Conservation (phyloP, 306 rosid species). For the Phaseolus lunatus region DNA sequence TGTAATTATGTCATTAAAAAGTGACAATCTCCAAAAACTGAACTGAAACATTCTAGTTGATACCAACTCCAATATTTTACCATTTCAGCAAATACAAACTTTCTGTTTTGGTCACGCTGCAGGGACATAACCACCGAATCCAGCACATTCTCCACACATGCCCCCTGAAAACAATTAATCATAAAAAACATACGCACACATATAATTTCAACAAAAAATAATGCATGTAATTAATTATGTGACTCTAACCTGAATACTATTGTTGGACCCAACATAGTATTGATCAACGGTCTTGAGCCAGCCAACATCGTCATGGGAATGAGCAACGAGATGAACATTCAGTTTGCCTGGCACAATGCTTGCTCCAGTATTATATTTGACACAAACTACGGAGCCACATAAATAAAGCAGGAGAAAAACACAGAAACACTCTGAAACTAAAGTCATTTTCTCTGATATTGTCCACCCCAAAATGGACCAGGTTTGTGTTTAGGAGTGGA, state of each 20-base stretch:
- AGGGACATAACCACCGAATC: slow-evolving; percentile 79
- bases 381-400: neutral
- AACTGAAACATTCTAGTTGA: neutral
- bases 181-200: neutral
- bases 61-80: neutral
- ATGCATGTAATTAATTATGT: neutral
- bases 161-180: slow-evolving; percentile 54
- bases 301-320: slow-evolving; percentile 11
- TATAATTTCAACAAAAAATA: neutral
- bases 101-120: slow-evolving; percentile 76
- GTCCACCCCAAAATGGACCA: neutral
- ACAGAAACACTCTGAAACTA: neutral
- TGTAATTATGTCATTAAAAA: neutral
- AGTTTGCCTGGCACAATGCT: neutral
- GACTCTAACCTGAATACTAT: neutral
- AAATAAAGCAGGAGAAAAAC: neutral
- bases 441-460: neutral
- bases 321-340: slow-evolving; percentile 1
- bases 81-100: slow-evolving; percentile 67
- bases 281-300: slow-evolving; percentile 8
- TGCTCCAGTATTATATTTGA: slow-evolving; percentile 4
- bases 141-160: slow-evolving; percentile 81
- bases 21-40: neutral
- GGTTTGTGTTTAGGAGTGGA: neutral
- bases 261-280: slow-evolving; percentile 15